Base-by-base conservation (phyloP, 2,329 filamentous ascomycete species). In the Pestalotiopsis sp. region DNA sequence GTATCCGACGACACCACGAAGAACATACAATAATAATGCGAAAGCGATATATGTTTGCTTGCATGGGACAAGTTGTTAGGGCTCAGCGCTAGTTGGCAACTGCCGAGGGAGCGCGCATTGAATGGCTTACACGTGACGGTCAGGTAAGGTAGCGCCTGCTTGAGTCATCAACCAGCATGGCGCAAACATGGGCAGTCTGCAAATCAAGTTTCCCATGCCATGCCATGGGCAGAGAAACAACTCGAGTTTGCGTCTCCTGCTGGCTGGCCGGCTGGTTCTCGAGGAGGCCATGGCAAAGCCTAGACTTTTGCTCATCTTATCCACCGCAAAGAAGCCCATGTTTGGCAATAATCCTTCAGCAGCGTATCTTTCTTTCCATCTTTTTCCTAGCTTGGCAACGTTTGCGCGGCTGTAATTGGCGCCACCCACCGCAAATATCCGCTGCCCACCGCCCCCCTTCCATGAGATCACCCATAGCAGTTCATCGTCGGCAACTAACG, bases 401-500 rank as follows among this genome's bases (percentile, higher is more conserved):
- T n/a, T n/a, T 52, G 7, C 17, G 45, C 17, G 45, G 45, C 45
- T n/a, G 45, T 52, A 20, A n/a, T n/a, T 52, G 45, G 45, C 45
- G 45, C 45, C 45, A 52, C 27, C 20, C 45, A 14, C 27, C 27
- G 57, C 57, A 27, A 31, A 31, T 59, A 27, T 41, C 31, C 13
- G 59, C 27, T 13, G 27, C 25, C 59, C 25, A 20, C 31, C 31
- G 57, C 25, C 17, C 27, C 27, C 23, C 4, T 61, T 27, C 25
- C 27, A 13, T n/a, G 11, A 39, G 27, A 25, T 17, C 31, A 38
- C 25, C 58, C 17, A 11, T 27, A 39, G 31, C 25, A 17, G 17
- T 58, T 20, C 25, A 36, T 61, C 59, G 59, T 38, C 59, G 59
- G 59, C 59, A 61, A 36, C 59, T 61, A 61, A 61, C 59, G 31